phyloP scores from a whole-genome alignment of 352 stramenopile species.

The Globisporangium orthogonon region DNA sequence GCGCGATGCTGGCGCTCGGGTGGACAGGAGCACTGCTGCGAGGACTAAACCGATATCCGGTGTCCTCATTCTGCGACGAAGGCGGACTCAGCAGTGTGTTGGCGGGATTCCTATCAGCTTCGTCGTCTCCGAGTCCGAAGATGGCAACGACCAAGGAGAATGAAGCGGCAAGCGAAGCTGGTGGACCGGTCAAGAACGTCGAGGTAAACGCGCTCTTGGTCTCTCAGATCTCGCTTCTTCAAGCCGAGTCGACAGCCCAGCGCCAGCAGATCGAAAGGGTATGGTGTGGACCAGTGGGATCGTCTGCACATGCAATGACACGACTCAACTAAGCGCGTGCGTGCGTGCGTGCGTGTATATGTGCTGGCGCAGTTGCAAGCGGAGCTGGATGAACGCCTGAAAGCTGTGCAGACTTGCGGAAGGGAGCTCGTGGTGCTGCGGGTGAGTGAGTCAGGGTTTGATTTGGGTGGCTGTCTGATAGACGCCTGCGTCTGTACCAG shows the following conservation, averaged over 20 bases:
- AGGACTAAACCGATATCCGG: slow-evolving; percentile 63
- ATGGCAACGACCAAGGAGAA: not conserved
- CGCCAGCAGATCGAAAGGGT: slow-evolving; percentile 36
- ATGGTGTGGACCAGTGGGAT: no score
- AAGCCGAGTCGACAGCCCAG: slow-evolving; percentile 40
- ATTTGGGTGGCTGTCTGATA: not conserved
- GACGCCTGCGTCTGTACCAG: not conserved
- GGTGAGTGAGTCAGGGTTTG: slow-evolving; percentile 17
- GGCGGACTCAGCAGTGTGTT: slow-evolving; percentile 55
- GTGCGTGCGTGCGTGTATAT: not conserved
- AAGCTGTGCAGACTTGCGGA: slow-evolving; percentile 53
- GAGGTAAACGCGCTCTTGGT: slow-evolving; percentile 18
- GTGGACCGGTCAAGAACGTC: not conserved
- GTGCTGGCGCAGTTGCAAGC: slow-evolving; percentile 35
- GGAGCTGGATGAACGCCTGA: slow-evolving; percentile 46
- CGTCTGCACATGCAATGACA: not conserved
- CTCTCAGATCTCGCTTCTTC: slow-evolving; percentile 40
- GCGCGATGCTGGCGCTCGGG: slow-evolving; percentile 22
- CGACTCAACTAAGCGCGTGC: slow-evolving; percentile 3
- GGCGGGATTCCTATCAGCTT: slow-evolving; percentile 20
- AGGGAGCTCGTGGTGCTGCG: slow-evolving; percentile 50
- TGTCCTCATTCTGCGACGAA: slow-evolving; percentile 70
- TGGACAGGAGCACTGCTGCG: slow-evolving; percentile 67
- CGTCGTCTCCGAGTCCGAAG: slow-evolving; percentile 4
- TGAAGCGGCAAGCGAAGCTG: not conserved